Percentiles rank a stretch among this genome's conserved stretches.
These are phyloP conservation scores for Ilyonectria sp. DNA, from an alignment of 2,329 filamentous ascomycete genomes.

Conservation along the genomic window DNA sequence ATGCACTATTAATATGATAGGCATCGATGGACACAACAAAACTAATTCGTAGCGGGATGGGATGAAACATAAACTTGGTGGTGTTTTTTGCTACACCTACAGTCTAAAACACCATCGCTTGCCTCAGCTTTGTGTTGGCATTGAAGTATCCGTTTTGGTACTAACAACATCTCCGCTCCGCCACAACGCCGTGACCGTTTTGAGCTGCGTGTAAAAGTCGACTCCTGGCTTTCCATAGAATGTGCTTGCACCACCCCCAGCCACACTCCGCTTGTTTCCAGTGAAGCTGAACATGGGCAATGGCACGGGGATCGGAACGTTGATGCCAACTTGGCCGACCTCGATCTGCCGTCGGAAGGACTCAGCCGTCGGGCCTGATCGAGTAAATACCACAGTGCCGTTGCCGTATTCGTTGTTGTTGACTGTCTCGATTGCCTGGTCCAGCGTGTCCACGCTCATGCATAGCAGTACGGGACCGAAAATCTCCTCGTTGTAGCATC, in stretches of 20 bases:
- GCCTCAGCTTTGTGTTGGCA: neutral
- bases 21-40: no score
- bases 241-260: constrained; percentile 89
- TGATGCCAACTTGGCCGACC: constrained; percentile 63
- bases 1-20: no score
- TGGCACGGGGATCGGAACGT: constrained; percentile 81
- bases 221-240: constrained; percentile 95
- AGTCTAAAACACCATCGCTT: no score
- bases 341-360: neutral
- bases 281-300: constrained; percentile 79
- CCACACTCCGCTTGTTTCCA: constrained; percentile 87
- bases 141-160: neutral
- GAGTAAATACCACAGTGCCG: constrained; percentile 2
- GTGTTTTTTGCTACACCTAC: no score
- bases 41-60: no score
- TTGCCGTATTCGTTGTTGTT: constrained; percentile 14
- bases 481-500: constrained; percentile 5
- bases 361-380: neutral
- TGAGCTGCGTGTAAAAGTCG: constrained; percentile 94
- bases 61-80: no score
- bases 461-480: constrained; percentile 4
- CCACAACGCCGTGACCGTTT: constrained; percentile 85
- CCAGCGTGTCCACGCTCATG: neutral
- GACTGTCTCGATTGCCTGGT: constrained; percentile 1
- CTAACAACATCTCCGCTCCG: neutral